phyloP scores from a whole-genome alignment of 2,329 filamentous ascomycete genomes.

The Phoma sp. region DNA sequence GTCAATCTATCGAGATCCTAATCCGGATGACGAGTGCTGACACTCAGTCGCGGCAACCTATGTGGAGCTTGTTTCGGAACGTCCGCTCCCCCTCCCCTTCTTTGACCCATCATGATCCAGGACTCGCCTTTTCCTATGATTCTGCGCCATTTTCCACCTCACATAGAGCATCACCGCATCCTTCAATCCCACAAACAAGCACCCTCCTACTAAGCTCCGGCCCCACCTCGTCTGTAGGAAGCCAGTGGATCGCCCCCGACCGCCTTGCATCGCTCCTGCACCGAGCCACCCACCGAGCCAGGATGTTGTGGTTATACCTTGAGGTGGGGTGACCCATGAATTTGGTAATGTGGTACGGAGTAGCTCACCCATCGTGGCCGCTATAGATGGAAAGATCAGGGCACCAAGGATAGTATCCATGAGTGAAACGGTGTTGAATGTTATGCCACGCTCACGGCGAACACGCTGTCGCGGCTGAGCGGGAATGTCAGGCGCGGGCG shows the following conservation, averaged over 20 bases:
- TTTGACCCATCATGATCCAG: conserved; percentile 48
- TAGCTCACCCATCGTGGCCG: conserved; percentile 76
- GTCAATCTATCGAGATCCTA: too few relatives aligned
- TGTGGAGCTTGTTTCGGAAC: not conserved
- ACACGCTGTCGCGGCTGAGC: conserved; percentile 31
- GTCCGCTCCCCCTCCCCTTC: conserved; percentile 1
- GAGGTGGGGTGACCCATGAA: conserved; percentile 63
- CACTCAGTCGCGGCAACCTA: too few relatives aligned
- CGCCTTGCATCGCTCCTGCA: conserved; percentile 16
- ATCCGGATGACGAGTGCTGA: too few relatives aligned
- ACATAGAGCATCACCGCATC: conserved; percentile 68
- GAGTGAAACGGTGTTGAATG: conserved; percentile 61
- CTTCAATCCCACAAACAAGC: conserved; percentile 84
- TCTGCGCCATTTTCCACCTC: conserved; percentile 57
- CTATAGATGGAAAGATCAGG: conserved; percentile 81
- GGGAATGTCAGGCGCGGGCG: conserved; percentile 40
- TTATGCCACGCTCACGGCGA: conserved; percentile 56
- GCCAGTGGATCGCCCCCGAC: conserved; percentile 58
- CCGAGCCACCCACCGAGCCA: conserved; percentile 32
- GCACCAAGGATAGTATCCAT: conserved; percentile 69
- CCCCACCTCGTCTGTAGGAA: conserved; percentile 87
- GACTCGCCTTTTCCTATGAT: conserved; percentile 54
- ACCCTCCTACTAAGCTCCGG: conserved; percentile 85
- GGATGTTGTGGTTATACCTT: conserved; percentile 20
- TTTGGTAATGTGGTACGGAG: conserved; percentile 72